Base-by-base conservation (phyloP, 2,329 filamentous ascomycete genomes). In the Pseudogymnoascus sp. region DNA sequence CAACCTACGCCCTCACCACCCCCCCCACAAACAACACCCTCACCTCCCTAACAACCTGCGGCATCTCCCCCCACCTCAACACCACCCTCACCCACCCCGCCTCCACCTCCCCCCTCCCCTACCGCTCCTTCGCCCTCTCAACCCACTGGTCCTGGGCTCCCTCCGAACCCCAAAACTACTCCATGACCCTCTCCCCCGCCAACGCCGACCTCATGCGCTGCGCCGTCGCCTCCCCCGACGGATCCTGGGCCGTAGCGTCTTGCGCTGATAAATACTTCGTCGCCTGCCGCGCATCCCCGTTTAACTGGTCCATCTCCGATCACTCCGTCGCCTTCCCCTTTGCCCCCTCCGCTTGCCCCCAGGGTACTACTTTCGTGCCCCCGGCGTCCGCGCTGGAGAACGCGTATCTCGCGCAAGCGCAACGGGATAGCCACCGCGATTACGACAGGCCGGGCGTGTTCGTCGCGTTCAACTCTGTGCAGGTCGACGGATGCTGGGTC, bases 381-480 rank as follows among this genome's bases (percentile, higher is more conserved):
- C 86, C 87, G 0, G 80, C 84, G 39, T 88, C 85, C 0, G 80
- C 83, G 1, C 78, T 89, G 2, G 87, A 90, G 71, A 89, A 88
- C 67, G 76, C 76, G 1, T 85, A 87, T 69, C 76, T 89, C 34
- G 73, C 65, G 39, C 73, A 45, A 67, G 70, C 41, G 54, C 71
- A 67, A 66, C 70, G 45, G 65, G 21, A 23, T 73, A 67, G 37
- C 70, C 8, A 65, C 45, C 25, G 65, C 62, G 65, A 71, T 3
- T 72, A 72, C 4, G 66, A 69, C 5, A 10, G 3, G 1, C 5
- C 1, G 13, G 67, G 78, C 7, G 71, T 86, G 5, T 88, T 82
- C 78, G 69, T 90, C 43, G 80, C 88, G 68, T 80, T 88, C 66
- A 89, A 89, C 68, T 82, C 81, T 11, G 75, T 87, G 11, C 79